Conservation (phyloP, 2,329 filamentous ascomycete species). For the Fusarium sp. region DNA sequence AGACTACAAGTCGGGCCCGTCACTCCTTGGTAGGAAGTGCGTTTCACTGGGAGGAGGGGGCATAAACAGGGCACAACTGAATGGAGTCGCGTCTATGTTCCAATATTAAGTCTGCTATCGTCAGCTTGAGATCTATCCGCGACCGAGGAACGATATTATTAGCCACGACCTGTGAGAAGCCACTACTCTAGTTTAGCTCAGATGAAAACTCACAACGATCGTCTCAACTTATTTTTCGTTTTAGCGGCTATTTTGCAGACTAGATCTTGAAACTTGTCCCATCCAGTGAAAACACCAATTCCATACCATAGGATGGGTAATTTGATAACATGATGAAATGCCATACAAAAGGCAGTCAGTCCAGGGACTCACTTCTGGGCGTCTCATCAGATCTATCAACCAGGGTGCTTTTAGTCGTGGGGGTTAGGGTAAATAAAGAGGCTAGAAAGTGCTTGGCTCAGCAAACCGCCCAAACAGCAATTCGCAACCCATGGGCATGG, state of each 20-base stretch:
- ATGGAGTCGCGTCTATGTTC: neutral
- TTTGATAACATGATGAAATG: conserved; percentile 5
- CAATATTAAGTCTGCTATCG: conserved; percentile 3
- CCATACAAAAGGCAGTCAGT: neutral
- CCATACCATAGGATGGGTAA: conserved; percentile 23
- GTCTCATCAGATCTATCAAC: neutral
- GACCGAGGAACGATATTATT: neutral
- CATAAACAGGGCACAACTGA: conserved; percentile 5
- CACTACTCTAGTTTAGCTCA: conserved; percentile 6
- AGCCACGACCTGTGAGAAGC: neutral
- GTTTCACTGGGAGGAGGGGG: conserved; percentile 16
- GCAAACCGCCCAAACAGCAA: conserved; percentile 2
- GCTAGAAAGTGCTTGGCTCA: neutral
- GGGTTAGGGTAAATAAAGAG: neutral
- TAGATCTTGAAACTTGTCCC: conserved; percentile 10
- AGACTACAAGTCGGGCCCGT: neutral
- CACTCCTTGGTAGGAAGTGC: conserved; percentile 1
- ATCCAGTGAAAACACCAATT: conserved; percentile 12
- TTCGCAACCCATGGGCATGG: neutral
- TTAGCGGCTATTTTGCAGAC: conserved; percentile 5
- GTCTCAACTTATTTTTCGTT: neutral
- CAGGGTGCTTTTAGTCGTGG: neutral
- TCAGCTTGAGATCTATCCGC: neutral
- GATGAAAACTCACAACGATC: conserved; percentile 6
- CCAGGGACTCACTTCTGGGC: neutral